Conservation (phyloP, 2,329 filamentous ascomycete species). For the Verticillium nonalfalfae region DNA sequence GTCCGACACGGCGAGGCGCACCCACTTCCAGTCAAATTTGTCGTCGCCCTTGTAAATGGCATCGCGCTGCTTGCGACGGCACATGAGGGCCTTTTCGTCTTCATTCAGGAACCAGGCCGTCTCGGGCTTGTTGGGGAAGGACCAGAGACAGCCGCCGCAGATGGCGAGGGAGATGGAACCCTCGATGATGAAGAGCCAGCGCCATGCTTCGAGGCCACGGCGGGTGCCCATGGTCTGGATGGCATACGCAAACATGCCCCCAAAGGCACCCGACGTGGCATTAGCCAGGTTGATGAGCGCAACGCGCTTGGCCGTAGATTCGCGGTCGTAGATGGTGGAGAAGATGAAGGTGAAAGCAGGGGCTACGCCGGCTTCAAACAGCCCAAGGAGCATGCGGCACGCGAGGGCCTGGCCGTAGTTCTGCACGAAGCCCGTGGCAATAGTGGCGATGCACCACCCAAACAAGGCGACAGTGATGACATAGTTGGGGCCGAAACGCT, state of each 20-base stretch:
- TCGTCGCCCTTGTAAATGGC: conserved; percentile 22
- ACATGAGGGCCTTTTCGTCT: conserved; percentile 25
- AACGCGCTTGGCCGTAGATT: conserved; percentile 19
- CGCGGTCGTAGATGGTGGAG: conserved; percentile 21
- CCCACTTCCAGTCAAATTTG: conserved; percentile 20
- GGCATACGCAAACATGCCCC: conserved; percentile 12
- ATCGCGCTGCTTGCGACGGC: conserved; percentile 15
- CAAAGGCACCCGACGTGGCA: conserved; percentile 15
- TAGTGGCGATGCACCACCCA: conserved; percentile 17
- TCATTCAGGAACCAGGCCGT: conserved; percentile 35
- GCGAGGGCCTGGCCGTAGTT: conserved; percentile 14
- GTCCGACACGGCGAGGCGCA: conserved; percentile 21
- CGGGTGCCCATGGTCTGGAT: conserved; percentile 30
- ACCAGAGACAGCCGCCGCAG: conserved; percentile 18
- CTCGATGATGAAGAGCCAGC: conserved; percentile 39
- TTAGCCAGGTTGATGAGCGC: conserved; percentile 17
- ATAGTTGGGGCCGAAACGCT: conserved; percentile 15
- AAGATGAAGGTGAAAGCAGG: conserved; percentile 21
- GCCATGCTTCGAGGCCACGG: conserved; percentile 37
- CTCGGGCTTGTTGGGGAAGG: conserved; percentile 37
- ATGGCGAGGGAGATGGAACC: conserved; percentile 23
- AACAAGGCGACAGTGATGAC: conserved; percentile 17
- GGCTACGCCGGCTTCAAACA: conserved; percentile 21
- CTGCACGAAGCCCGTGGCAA: conserved; percentile 15
- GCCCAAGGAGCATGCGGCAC: conserved; percentile 19